Evolutionary conservation across 2,329 filamentous ascomycete species (phyloP).

Genomic region (Pseudogymnoascus sp.): DNA sequence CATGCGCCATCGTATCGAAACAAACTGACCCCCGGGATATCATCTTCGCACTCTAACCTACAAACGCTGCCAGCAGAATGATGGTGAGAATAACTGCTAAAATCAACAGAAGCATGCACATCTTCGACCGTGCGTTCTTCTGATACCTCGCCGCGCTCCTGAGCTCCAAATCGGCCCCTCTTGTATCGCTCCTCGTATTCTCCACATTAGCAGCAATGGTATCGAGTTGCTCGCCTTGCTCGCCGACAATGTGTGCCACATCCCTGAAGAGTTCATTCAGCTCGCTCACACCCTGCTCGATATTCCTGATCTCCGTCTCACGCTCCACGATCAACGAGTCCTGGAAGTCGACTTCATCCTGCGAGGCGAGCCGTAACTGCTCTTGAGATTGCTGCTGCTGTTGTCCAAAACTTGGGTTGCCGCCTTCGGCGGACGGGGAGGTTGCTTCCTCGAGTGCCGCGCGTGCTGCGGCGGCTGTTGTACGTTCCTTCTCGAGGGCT

Average conservation of each 20-base stretch:
- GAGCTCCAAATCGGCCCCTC: slow-evolving; percentile 78
- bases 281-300: slow-evolving; percentile 91
- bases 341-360: slow-evolving; percentile 96
- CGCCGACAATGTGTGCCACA: slow-evolving; percentile 92
- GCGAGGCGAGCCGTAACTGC: slow-evolving; percentile 71
- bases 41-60: slow-evolving; percentile 44
- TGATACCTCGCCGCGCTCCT: slow-evolving; percentile 83
- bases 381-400: slow-evolving; percentile 63
- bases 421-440: slow-evolving; percentile 28
- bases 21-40: not conserved
- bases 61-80: slow-evolving; percentile 74
- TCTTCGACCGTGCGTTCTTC: slow-evolving; percentile 89
- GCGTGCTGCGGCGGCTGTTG: slow-evolving; percentile 73
- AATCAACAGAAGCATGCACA: slow-evolving; percentile 84
- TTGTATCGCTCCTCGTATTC: slow-evolving; percentile 69
- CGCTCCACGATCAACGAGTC: slow-evolving; percentile 92
- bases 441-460: slow-evolving; percentile 61
- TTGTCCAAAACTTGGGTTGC: slow-evolving; percentile 35
- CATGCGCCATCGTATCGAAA: not conserved
- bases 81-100: slow-evolving; percentile 82
- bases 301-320: slow-evolving; percentile 93
- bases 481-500: slow-evolving; percentile 86
- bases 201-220: slow-evolving; percentile 85
- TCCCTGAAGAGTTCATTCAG: slow-evolving; percentile 95
- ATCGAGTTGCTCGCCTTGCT: slow-evolving; percentile 84